A percentile compares a stretch with the other conserved stretches of the same genome.
These are phyloP conservation scores for Thelonectria discophora DNA, from an alignment of 2,329 filamentous ascomycete species.

Conservation along the genomic window DNA sequence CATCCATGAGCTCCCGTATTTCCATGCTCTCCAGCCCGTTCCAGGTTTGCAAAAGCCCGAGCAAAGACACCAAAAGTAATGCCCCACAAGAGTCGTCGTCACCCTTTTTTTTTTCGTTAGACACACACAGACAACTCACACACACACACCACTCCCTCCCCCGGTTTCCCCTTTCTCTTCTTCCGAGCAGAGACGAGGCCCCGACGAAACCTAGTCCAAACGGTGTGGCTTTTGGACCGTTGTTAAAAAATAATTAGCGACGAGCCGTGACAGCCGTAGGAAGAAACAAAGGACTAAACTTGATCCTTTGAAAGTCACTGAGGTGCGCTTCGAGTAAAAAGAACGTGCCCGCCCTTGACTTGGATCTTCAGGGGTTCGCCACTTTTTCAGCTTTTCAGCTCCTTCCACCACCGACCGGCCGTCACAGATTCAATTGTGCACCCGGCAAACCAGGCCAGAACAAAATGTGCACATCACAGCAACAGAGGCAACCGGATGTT, in stretches of 20 bases:
- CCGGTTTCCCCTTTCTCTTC: background rate
- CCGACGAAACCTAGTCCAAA: background rate
- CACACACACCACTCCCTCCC: slow-evolving; percentile 10
- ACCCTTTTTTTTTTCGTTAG: slow-evolving; percentile 1
- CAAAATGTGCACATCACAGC: too few relatives aligned
- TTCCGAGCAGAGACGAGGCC: background rate
- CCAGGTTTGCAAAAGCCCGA: background rate
- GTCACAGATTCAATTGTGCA: too few relatives aligned
- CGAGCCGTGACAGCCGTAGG: background rate
- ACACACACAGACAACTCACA: background rate
- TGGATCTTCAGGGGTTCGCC: slow-evolving; percentile 33
- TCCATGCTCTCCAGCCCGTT: background rate
- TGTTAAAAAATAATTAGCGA: background rate
- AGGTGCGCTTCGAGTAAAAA: too few relatives aligned
- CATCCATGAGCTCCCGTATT: background rate
- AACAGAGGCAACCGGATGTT: too few relatives aligned
- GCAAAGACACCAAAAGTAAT: background rate
- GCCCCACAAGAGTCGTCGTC: slow-evolving; percentile 2
- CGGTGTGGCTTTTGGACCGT: background rate
- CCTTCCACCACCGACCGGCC: background rate
- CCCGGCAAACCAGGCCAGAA: too few relatives aligned
- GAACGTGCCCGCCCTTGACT: background rate
- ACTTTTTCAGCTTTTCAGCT: background rate
- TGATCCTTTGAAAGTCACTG: too few relatives aligned
- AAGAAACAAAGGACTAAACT: background rate